phyloP scores from a whole-genome alignment of 257 asterid genomes.

The Thymus quinquecostatus region DNA sequence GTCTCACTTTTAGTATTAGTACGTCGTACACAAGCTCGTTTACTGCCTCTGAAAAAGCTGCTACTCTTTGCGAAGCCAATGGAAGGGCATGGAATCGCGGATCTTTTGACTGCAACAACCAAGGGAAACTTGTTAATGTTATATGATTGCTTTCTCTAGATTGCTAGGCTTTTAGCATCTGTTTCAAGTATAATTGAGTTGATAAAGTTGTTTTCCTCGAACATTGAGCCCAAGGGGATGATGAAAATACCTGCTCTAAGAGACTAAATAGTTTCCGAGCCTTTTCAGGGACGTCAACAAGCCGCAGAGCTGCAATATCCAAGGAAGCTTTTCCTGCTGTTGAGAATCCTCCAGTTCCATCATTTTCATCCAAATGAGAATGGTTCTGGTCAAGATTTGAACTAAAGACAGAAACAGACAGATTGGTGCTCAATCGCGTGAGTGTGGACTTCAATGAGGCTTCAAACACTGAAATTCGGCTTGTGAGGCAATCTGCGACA shows the following conservation, averaged over 20 bases:
- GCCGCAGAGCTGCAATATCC: constrained; percentile 92
- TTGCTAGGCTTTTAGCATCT: neutral
- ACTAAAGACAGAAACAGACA: constrained; percentile 65
- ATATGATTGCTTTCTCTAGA: constrained; percentile 14
- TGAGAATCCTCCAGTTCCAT: constrained; percentile 68
- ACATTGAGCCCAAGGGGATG: neutral
- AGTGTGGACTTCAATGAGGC: constrained; percentile 95
- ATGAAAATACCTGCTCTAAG: constrained; percentile 77
- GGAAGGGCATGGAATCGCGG: constrained; percentile 99
- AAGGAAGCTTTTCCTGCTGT: constrained; percentile 83
- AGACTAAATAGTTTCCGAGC: constrained; percentile 88
- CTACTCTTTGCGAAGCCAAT: constrained; percentile 80
- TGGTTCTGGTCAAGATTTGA: constrained; percentile 67
- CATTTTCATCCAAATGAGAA: constrained; percentile 53
- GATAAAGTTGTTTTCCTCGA: neutral
- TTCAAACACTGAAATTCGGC: constrained; percentile 95
- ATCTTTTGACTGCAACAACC: constrained; percentile 85
- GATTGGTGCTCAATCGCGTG: constrained; percentile 87
- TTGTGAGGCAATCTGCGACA: constrained; percentile 84
- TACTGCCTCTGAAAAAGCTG: constrained; percentile 91
- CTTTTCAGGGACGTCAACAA: constrained; percentile 81
- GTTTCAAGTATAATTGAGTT: neutral
- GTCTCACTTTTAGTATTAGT: constrained; percentile 84
- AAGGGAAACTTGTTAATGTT: constrained; percentile 22
- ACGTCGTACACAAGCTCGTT: constrained; percentile 96